These are phyloP conservation scores for Cutaneotrichosporon sp. DNA, from an alignment of 1,284 basidiomycete genomes.

Conservation along the genomic window DNA sequence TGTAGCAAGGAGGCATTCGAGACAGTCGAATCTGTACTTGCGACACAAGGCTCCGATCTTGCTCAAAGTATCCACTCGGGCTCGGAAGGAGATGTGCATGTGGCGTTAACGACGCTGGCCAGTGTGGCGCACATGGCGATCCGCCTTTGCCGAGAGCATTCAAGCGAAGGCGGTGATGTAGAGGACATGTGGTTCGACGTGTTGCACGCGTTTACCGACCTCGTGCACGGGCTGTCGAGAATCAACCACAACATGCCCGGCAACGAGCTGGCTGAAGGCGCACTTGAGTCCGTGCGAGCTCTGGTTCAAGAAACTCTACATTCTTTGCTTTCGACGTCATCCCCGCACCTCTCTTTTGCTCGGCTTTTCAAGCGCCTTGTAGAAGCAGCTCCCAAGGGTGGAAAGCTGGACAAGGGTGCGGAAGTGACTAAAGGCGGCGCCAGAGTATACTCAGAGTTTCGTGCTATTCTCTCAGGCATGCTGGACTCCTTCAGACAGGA, in stretches of 20 bases:
- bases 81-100: slow-evolving; percentile 37
- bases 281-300: slow-evolving; percentile 57
- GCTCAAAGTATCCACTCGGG: slow-evolving; percentile 49
- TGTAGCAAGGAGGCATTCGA: slow-evolving; percentile 61
- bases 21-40: slow-evolving; percentile 61
- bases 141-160: slow-evolving; percentile 63
- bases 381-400: slow-evolving; percentile 47
- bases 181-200: slow-evolving; percentile 90
- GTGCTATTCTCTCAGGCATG: slow-evolving; percentile 86
- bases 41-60: slow-evolving; percentile 55
- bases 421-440: slow-evolving; percentile 33
- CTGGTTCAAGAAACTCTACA: slow-evolving; percentile 82
- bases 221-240: slow-evolving; percentile 63
- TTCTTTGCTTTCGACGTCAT: slow-evolving; percentile 73
- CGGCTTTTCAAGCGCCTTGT: slow-evolving; percentile 84
- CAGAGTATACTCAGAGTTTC: slow-evolving; percentile 81
- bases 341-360: slow-evolving; percentile 81
- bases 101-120: slow-evolving; percentile 46
- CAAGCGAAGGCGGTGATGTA: slow-evolving; percentile 54
- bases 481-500: slow-evolving; percentile 88
- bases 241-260: slow-evolving; percentile 7
- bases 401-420: slow-evolving; percentile 1
- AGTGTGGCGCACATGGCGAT: slow-evolving; percentile 52
- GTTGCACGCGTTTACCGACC: slow-evolving; percentile 71
- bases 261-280: slow-evolving; percentile 16